Evolutionary conservation across 805 yeast genomes (phyloP), one percentile per base, ranked within the genome.

Genomic region (Monosporozyma unispora): DNA sequence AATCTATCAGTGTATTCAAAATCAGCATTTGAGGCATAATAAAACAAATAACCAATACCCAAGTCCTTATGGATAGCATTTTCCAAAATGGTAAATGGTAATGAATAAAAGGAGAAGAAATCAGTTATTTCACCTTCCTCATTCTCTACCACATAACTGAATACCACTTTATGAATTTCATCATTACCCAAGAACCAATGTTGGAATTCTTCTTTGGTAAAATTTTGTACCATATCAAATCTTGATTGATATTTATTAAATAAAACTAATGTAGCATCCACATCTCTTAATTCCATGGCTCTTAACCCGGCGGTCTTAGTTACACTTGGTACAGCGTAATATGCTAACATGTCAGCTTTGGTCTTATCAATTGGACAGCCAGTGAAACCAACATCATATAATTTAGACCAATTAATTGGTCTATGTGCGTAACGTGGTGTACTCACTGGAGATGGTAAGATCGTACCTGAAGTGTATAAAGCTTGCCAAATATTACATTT

Each of bases 341-440:
- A 73, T 10, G 88, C 85, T 41, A 81, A 74, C 89, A 84, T 84
- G 50, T 79, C 79, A 39, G 73, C 61, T 87, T 79, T 66, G 2
- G 96, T 82, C 49, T 79, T 79, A 50, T 76, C 77, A 14, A 77
- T 73, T 9, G 96, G 97, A 50, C 89, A 72, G 48, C 80, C 81
- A 11, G 93, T 81, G 59, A 93, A 93, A 0, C 96, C 97, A 49
- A 89, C 96, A 48, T 88, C 96, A 60, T 85, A 74, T 22, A 93
- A 75, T 62, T 87, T 91, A 12, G 80, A 70, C 98, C 99, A 93
- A 63, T 93, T 85, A 55, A 93, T 71, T 1, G 97, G 95, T 58
- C 99, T 84, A 69, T 93, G 99, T 40, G 86, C 84, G 66, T 93
- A 93, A 52, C 97, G 78, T 64, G 95, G 83, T 2, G 87, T 81